Evolutionary conservation across 2,329 filamentous ascomycete species (phyloP), one percentile per base, ranked within the genome.

Genomic region (Alternaria sp.): DNA sequence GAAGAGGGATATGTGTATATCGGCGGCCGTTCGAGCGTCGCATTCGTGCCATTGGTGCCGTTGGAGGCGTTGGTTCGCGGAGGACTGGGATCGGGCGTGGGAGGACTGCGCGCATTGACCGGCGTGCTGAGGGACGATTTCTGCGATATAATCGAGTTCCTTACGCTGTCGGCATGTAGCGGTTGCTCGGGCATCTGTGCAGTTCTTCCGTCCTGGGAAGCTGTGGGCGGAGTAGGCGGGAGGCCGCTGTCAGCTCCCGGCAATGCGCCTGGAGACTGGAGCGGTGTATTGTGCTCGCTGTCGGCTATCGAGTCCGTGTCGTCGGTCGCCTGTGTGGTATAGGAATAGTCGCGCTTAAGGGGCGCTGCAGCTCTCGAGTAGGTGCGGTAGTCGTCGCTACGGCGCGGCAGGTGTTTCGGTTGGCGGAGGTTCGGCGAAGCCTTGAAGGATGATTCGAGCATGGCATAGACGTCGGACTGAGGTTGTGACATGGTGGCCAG

Each of bases 191-290:
- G 69, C 28, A 66, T 59, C 10, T 66, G 56, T n/a, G 69, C 45
- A 5, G 74, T 64, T 12, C 67, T 58, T 18, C 75, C 69, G 60
- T 78, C 74, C n/a, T 76, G 75, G 26, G 74, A 76, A 57, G 75
- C 77, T 7, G 80, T 82, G 12, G 83, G 83, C 28, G 83, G 83
- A 11, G 82, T 84, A 11, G 82, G 82, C 43, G 83, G 83, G 18
- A 84, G 76, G 41, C 79, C 80, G 51, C 70, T 76, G 59, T 79
- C 75, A 62, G 78, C 66, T 28, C 70, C 68, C 55, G 64, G 71
- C 51, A 73, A 47, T 20, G 70, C 46, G 53, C 60, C 66, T 1
- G 77, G 74, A 33, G 76, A 77, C 21, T 71, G 69, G 15, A 79
- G 69, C 28, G 74, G 75, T 15, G 75, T 73, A 18, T 63, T 64